Evolutionary conservation across 1,284 basidiomycete genomes (phyloP).

Genomic region (Trichosporon inkin): DNA sequence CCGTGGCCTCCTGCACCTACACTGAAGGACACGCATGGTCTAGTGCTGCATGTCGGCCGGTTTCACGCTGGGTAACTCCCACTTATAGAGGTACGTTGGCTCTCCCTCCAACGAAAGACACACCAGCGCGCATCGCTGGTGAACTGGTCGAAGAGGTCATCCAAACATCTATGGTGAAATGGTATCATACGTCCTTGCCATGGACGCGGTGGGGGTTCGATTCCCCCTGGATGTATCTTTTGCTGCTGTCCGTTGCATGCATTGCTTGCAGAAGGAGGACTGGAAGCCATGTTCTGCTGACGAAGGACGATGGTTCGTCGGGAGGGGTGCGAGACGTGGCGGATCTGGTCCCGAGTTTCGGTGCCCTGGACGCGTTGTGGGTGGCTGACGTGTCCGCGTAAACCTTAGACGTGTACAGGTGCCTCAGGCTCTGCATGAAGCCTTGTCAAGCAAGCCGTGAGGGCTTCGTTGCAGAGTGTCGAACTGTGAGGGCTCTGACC

Average conservation of each 20-base stretch:
- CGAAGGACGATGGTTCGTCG: not conserved
- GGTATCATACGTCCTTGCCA: slow-evolving; percentile 8
- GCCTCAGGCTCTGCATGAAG: not conserved
- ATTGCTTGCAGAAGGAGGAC: not conserved
- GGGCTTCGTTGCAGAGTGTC: not conserved
- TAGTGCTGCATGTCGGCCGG: too few relatives aligned
- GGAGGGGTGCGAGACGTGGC: not conserved
- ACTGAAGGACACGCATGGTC: too few relatives aligned
- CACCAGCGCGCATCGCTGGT: too few relatives aligned
- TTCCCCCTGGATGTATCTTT: slow-evolving; percentile 9
- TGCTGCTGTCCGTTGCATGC: not conserved
- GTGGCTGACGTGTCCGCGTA: too few relatives aligned
- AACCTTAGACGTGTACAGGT: too few relatives aligned
- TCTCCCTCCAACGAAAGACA: too few relatives aligned
- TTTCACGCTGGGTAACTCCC: too few relatives aligned
- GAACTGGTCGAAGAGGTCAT: too few relatives aligned
- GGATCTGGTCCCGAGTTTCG: not conserved
- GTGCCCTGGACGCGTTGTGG: not conserved
- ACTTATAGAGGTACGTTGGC: too few relatives aligned
- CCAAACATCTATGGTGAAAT: slow-evolving; percentile 7
- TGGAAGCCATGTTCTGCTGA: not conserved
- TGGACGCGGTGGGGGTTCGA: slow-evolving; percentile 8
- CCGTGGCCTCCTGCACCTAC: too few relatives aligned
- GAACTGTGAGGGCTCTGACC: not conserved
- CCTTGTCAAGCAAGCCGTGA: too few relatives aligned